These are phyloP conservation scores for Chloropicon primus DNA, from an alignment of 139 green algal species.

Conservation along the genomic window DNA sequence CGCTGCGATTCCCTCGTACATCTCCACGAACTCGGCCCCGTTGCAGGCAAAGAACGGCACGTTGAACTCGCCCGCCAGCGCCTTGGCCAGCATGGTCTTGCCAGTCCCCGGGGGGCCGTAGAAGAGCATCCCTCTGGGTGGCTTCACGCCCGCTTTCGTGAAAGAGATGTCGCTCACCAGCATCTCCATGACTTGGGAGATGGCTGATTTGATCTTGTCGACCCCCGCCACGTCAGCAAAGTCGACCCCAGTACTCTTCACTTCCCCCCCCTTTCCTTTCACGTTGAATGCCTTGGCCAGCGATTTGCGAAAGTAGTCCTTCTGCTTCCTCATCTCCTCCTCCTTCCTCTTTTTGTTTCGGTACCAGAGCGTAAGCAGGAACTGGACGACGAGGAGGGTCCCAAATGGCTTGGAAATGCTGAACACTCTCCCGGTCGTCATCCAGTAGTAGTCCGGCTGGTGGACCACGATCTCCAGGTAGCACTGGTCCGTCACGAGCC, in stretches of 20 bases:
- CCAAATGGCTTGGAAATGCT: not conserved
- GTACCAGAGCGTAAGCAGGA: not conserved
- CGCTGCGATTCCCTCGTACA: constrained; percentile 57
- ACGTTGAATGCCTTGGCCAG: not conserved
- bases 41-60: constrained; percentile 21
- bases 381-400: not conserved
- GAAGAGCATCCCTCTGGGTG: not conserved
- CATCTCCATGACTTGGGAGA: not conserved
- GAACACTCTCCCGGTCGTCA: not conserved
- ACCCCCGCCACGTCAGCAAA: not conserved
- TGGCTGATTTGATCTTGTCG: not conserved
- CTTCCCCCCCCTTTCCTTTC: not conserved
- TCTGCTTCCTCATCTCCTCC: not conserved
- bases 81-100: not conserved
- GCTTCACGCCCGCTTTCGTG: not conserved
- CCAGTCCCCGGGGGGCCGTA: not conserved
- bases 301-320: not conserved
- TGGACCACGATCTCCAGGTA: not conserved
- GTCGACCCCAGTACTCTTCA: not conserved
- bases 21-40: constrained; percentile 66
- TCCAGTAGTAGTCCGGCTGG: not conserved
- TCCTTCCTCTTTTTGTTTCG: not conserved
- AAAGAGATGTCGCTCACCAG: not conserved
- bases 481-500: not conserved
- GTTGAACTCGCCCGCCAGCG: constrained; percentile 1